A percentile compares a stretch with the other conserved stretches of the same genome.
These are phyloP conservation scores for Ophiostoma perfectum DNA, from an alignment of 2,329 filamentous ascomycete species.

Conservation along the genomic window DNA sequence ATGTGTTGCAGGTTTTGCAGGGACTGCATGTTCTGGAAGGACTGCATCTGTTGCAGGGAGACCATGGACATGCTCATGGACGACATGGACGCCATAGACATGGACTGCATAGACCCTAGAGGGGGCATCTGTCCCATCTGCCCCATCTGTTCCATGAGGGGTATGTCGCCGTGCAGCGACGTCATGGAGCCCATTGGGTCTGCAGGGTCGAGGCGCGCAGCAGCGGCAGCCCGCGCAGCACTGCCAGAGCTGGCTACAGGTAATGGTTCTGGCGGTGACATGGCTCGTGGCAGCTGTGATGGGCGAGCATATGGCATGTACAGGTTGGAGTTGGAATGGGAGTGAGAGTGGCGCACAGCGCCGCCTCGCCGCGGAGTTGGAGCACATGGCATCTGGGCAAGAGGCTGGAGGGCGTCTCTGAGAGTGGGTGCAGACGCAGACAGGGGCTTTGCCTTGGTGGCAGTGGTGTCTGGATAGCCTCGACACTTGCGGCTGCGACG, in stretches of 20 bases:
- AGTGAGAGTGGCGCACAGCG: neutral
- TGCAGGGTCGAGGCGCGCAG: neutral
- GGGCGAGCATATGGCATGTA: neutral
- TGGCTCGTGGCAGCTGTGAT: neutral
- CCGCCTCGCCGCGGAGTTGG: neutral
- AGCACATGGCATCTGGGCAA: constrained; percentile 13
- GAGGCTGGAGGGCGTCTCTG: constrained; percentile 6
- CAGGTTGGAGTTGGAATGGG: neutral
- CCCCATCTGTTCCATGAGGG: neutral
- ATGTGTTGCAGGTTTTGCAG: neutral
- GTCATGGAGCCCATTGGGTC: neutral
- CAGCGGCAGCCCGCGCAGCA: too few relatives aligned
- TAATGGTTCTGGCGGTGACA: constrained; percentile 1
- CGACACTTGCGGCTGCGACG: constrained; percentile 24
- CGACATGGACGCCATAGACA: neutral
- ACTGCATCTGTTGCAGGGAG: neutral
- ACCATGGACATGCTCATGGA: neutral
- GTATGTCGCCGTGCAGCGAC: neutral
- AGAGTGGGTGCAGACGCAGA: neutral
- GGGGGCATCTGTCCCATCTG: neutral
- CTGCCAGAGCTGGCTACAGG: neutral
- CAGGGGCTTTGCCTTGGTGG: constrained; percentile 6
- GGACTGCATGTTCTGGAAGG: neutral
- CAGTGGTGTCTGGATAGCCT: constrained; percentile 19
- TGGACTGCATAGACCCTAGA: neutral